phyloP scores from a whole-genome alignment of 2,329 filamentous ascomycete genomes.

The Tolypocladium inflatum region DNA sequence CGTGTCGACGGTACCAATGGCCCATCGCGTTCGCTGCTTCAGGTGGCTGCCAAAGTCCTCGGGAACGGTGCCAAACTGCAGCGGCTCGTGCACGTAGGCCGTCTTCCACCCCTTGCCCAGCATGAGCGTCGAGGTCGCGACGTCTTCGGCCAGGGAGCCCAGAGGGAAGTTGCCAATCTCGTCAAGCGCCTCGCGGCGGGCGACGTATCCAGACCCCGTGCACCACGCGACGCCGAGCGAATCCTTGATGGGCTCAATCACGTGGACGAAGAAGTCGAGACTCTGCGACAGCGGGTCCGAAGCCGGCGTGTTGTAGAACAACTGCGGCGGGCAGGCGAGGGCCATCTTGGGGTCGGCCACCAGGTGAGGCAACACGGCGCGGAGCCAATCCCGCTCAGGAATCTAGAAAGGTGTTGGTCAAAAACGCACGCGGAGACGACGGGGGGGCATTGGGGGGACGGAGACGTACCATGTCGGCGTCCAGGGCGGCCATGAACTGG shows the following conservation, averaged over 20 bases:
- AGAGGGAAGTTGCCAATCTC: constrained; percentile 53
- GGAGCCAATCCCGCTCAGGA: constrained; percentile 50
- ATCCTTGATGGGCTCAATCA: constrained; percentile 40
- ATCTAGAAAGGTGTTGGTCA: constrained; percentile 29
- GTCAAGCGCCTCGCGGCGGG: constrained; percentile 48
- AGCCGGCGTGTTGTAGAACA: constrained; percentile 53
- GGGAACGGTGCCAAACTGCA: constrained; percentile 51
- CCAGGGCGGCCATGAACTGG: constrained; percentile 52
- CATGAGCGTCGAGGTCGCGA: constrained; percentile 48
- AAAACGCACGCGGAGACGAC: neutral
- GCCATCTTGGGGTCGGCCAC: constrained; percentile 47
- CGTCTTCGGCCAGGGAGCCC: constrained; percentile 51
- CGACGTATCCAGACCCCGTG: constrained; percentile 53
- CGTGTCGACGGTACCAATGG: constrained; percentile 47
- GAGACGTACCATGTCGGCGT: constrained; percentile 52
- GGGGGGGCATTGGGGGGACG: no score
- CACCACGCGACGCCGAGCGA: constrained; percentile 50
- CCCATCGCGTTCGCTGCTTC: constrained; percentile 49
- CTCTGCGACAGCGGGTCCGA: constrained; percentile 50
- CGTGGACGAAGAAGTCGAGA: constrained; percentile 48
- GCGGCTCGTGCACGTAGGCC: constrained; percentile 47
- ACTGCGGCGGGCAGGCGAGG: constrained; percentile 50
- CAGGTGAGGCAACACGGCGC: constrained; percentile 49
- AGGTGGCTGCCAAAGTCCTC: constrained; percentile 45
- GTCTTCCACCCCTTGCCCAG: constrained; percentile 54